A percentile compares a stretch with the other conserved stretches of the same genome.
These are phyloP conservation scores for Alternaria incomplexa DNA, from an alignment of 2,329 filamentous ascomycete genomes.

Conservation along the genomic window DNA sequence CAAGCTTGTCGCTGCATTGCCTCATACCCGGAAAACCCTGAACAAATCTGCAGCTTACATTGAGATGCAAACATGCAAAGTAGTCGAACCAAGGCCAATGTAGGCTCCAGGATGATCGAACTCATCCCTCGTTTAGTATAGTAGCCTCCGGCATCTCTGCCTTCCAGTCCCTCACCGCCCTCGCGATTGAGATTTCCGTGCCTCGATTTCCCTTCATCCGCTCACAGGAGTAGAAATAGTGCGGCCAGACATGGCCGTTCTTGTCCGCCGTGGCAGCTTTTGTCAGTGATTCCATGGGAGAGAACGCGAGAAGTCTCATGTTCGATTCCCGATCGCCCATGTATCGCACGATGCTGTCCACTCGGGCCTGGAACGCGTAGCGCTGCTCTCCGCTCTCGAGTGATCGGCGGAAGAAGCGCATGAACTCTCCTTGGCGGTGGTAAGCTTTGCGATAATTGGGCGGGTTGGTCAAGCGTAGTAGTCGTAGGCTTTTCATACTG, in stretches of 20 bases:
- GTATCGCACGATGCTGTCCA: background rate
- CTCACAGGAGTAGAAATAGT: background rate
- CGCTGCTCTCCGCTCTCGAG: background rate
- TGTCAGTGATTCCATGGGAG: background rate
- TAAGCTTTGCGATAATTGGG: background rate
- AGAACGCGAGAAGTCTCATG: background rate
- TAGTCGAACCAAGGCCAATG: background rate
- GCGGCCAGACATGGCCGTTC: background rate
- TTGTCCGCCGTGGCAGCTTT: background rate
- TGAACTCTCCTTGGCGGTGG: background rate
- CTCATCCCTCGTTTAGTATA: background rate
- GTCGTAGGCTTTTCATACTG: background rate
- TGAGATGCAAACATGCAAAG: background rate
- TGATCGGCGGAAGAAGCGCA: background rate
- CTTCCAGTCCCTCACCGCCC: background rate
- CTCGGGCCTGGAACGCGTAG: background rate
- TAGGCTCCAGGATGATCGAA: background rate
- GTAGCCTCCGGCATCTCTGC: background rate
- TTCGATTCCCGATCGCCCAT: background rate
- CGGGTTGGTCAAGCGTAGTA: background rate
- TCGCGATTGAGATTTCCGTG: background rate
- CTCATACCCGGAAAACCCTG: background rate
- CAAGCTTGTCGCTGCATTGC: background rate
- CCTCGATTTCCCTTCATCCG: background rate
- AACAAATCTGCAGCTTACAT: background rate